A percentile compares a stretch with the other conserved stretches of the same genome.
Evolutionary conservation across 306 rosid genomes (phyloP).

Genomic region (Prunus dulcis): DNA sequence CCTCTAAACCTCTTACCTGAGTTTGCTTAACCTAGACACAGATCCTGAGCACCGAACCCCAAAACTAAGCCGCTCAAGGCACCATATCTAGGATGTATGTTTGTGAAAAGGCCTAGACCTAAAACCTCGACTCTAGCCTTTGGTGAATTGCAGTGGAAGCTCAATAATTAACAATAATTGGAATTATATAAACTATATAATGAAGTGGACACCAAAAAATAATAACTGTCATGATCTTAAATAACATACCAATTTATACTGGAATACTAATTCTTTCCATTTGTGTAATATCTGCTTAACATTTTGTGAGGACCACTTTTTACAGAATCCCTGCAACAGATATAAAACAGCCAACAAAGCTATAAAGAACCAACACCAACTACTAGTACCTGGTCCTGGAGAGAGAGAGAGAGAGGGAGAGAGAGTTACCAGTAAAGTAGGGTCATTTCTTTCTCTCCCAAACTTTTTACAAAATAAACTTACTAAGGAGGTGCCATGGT

Average conservation of each 20-base stretch:
- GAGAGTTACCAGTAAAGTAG: neutral
- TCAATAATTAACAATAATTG: neutral
- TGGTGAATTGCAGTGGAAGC: neutral
- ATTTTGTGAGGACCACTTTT: conserved; percentile 41
- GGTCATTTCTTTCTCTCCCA: conserved; percentile 23
- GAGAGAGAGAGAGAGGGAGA: conserved; percentile 26
- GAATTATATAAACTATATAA: neutral
- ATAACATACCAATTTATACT: neutral
- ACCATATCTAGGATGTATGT: too few species aligned
- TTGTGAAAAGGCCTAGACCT: too few species aligned
- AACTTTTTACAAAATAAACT: conserved; percentile 3
- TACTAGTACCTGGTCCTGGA: conserved; percentile 51
- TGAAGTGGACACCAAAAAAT: neutral
- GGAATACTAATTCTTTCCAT: neutral
- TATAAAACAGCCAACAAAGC: conserved; percentile 62
- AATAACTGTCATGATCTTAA: neutral
- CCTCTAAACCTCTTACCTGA: neutral
- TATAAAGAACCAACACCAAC: conserved; percentile 60
- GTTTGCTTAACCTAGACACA: too few species aligned
- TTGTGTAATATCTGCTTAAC: neutral
- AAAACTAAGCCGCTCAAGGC: too few species aligned
- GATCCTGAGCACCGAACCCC: too few species aligned
- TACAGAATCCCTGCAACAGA: conserved; percentile 46
- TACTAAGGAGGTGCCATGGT: conserved; percentile 9
- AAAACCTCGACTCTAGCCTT: too few species aligned